Evolutionary conservation across 106 monocot species (phyloP).

Genomic region (Allium cepa): DNA sequence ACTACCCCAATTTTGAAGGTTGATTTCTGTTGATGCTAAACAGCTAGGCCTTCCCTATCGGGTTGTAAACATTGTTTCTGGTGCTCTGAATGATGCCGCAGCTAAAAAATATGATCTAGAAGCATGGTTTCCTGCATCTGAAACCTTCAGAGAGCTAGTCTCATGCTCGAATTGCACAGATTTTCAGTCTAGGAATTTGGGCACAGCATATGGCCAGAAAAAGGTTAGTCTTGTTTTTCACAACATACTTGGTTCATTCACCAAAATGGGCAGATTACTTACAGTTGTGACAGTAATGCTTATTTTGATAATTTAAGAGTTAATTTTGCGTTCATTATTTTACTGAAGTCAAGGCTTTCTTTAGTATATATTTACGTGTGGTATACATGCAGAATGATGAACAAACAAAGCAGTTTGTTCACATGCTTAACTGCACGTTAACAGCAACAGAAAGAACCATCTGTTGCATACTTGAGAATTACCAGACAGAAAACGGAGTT

Average conservation of each 20-base stretch:
- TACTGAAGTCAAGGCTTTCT: not conserved
- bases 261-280: not conserved
- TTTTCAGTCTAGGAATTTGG: conserved; percentile 72
- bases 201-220: conserved; percentile 88
- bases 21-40: not conserved
- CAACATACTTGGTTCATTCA: not conserved
- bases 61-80: conserved; percentile 87
- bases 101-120: conserved; percentile 96
- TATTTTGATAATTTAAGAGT: not conserved
- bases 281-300: not conserved
- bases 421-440: conserved; percentile 89
- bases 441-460: conserved; percentile 92
- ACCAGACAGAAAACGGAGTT: conserved; percentile 77
- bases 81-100: conserved; percentile 98
- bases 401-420: conserved; percentile 89
- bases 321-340: not conserved
- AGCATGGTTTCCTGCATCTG: conserved; percentile 95
- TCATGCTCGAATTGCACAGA: conserved; percentile 98
- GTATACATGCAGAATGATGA: conserved; percentile 70
- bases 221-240: conserved; percentile 35
- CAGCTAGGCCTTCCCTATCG: conserved; percentile 85
- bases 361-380: not conserved
- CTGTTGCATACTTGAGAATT: conserved; percentile 85
- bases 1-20: too few relatives aligned
- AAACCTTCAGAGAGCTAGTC: conserved; percentile 82